phyloP scores from a whole-genome alignment of 257 asterid species.

The Ehretia macrophylla region DNA sequence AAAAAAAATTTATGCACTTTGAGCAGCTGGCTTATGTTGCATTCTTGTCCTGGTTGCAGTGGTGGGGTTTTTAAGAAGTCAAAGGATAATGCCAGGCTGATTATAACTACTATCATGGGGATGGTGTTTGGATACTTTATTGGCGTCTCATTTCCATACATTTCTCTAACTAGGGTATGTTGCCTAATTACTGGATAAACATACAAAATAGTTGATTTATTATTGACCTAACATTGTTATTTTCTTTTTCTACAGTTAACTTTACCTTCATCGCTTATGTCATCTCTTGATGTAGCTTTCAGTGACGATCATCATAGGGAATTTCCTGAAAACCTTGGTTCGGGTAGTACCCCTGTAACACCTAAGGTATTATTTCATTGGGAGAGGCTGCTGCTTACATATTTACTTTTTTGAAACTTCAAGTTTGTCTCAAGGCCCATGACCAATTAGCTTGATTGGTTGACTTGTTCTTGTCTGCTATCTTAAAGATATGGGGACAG shows the following conservation, averaged over 20 bases:
- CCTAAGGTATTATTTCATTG: slow-evolving; percentile 67
- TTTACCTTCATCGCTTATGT: slow-evolving; percentile 67
- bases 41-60: slow-evolving; percentile 41
- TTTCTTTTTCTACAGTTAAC: slow-evolving; percentile 54
- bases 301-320: slow-evolving; percentile 35
- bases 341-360: slow-evolving; percentile 75
- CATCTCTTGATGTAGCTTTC: slow-evolving; percentile 63
- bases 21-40: slow-evolving; percentile 5
- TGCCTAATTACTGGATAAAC: slow-evolving; percentile 8
- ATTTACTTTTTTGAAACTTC: not conserved
- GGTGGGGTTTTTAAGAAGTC: slow-evolving; percentile 83
- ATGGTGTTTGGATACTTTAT: slow-evolving; percentile 87
- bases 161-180: slow-evolving; percentile 74
- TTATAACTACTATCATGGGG: slow-evolving; percentile 81
- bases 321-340: slow-evolving; percentile 93
- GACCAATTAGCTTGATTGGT: not conserved
- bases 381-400: not conserved
- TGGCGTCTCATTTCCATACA: slow-evolving; percentile 93
- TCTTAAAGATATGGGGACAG: no score
- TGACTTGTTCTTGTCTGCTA: no score
- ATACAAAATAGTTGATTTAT: slow-evolving; percentile 2
- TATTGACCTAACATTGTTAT: not conserved
- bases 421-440: not conserved
- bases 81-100: slow-evolving; percentile 62
- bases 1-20: not conserved